Evolutionary conservation across 2,329 filamentous ascomycete species (phyloP).

Genomic region (Annulohypoxylon truncatum): DNA sequence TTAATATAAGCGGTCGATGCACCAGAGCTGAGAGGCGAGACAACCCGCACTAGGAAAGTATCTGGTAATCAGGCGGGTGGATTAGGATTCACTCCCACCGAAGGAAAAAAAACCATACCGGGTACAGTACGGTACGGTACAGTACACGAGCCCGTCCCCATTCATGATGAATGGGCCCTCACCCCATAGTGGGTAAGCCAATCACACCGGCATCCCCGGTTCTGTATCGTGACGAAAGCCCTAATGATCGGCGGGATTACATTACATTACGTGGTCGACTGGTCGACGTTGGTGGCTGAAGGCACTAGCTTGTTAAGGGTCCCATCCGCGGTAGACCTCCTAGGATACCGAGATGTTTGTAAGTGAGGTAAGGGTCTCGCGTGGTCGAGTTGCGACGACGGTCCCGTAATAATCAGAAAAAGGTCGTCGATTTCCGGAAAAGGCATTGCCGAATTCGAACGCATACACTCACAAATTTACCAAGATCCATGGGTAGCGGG

Average conservation of each 20-base stretch:
- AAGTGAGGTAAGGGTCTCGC: conserved; percentile 16
- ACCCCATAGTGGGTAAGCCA: conserved; percentile 31
- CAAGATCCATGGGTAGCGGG: not conserved
- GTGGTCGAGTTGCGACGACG: conserved; percentile 22
- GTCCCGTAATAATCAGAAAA: conserved; percentile 18
- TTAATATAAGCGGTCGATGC: conserved; percentile 22
- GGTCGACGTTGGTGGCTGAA: conserved; percentile 24
- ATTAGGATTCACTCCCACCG: conserved; percentile 32
- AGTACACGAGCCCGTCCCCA: conserved; percentile 17
- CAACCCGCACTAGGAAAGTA: conserved; percentile 25
- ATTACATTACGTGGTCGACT: conserved; percentile 36
- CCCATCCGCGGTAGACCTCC: conserved; percentile 27
- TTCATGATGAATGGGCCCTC: conserved; percentile 27
- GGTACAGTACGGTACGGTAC: not conserved
- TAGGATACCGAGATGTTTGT: conserved; percentile 31
- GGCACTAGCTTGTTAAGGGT: not conserved
- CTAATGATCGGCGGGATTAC: conserved; percentile 38
- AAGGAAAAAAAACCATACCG: conserved; percentile 29
- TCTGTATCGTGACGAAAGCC: conserved; percentile 35
- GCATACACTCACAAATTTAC: not conserved
- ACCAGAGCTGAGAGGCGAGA: not conserved
- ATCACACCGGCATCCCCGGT: conserved; percentile 34
- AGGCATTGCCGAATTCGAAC: conserved; percentile 19
- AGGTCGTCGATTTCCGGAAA: conserved; percentile 14
- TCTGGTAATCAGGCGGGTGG: conserved; percentile 40